Conservation (phyloP, 106 monocot genomes). For the Allium sativum region DNA sequence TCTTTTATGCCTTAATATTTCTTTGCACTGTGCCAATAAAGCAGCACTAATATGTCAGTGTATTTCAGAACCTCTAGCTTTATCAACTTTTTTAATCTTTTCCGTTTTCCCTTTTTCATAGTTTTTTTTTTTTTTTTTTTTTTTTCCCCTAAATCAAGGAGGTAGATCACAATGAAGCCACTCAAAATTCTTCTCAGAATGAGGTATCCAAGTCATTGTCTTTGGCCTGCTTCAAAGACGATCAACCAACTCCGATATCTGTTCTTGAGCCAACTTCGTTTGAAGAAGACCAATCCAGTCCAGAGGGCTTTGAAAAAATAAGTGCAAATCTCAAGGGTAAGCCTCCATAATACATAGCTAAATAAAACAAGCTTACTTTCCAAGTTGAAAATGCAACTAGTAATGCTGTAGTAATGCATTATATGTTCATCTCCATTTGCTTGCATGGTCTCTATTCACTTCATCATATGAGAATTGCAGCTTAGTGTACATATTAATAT, state of each 20-base stretch:
- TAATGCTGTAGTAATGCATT: not conserved
- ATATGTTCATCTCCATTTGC: not conserved
- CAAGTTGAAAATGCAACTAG: not conserved
- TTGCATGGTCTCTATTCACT: too few relatives aligned
- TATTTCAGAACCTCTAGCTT: too few relatives aligned
- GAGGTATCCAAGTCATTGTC: conserved; percentile 5
- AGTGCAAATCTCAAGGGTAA: conserved; percentile 72
- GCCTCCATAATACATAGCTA: not conserved
- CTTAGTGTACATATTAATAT: too few relatives aligned
- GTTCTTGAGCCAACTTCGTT: conserved; percentile 51
- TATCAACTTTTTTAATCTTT: too few relatives aligned
- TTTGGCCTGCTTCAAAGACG: conserved; percentile 25
- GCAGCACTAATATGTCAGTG: too few relatives aligned
- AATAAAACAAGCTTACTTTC: too few relatives aligned
- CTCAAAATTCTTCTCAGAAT: conserved; percentile 1
- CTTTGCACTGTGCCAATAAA: too few relatives aligned
- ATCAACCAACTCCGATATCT: conserved; percentile 68
- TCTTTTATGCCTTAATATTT: too few relatives aligned
- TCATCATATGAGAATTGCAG: too few relatives aligned
- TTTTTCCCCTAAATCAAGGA: too few relatives aligned
- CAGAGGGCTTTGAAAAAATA: conserved; percentile 58
- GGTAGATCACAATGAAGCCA: conserved; percentile 3
- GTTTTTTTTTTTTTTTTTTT: too few relatives aligned
- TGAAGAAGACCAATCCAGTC: conserved; percentile 28
- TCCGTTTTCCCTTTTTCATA: too few relatives aligned